Evolutionary conservation across 805 yeast genomes (phyloP), one percentile per base, ranked within the genome.

Genomic region (Starmerella stigmatis): DNA sequence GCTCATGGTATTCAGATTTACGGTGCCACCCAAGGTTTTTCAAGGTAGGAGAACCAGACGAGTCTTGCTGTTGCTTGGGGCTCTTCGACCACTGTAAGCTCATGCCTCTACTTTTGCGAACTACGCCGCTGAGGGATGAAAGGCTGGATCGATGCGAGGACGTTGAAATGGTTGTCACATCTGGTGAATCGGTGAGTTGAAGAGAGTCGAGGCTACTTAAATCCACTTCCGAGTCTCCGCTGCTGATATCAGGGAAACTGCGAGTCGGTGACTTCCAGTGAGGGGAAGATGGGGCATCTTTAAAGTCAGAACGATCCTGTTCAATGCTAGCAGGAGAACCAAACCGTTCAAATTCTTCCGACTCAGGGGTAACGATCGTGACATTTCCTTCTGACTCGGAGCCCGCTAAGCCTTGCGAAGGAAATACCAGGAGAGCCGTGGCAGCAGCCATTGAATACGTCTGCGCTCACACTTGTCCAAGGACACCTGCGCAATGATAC

Each of bases 151-250:
- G 23, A 10, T 37, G 46, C 1, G 52, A 49, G 7, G 41, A 16
- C 8, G 46, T 41, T n/a, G 43, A 37, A 2, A 42, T 38, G 2
- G 52, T 43, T 2, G 31, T 37, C 12, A 19, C 46, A 19, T 40
- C 51, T 1, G 49, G 44, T 5, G 52, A 48, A 13, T 48, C 51
- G 4, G 44, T 35, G 10, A 45, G 23, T 3, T 37, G 39, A 15
- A 48, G 38, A 1, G 51, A 48, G 15, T 48, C 51, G 8, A 42
- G 10, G 35, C 51, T 48, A 22, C 47, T 45, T 13, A 34, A 17
- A 3, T 48, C 51, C 16, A 5, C 13, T 17, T 38, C 50, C 4
- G 37, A 25, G 33, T 43, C 45, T 1, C 16, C 27, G 16, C 37
- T 40, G n/a, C 23, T 19, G 12, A 15, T 19, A 4, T 19, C 32